Percentiles rank a stretch among this genome's conserved stretches.
Conservation (phyloP, 306 rosid genomes). For the Vigna hirtella region DNA sequence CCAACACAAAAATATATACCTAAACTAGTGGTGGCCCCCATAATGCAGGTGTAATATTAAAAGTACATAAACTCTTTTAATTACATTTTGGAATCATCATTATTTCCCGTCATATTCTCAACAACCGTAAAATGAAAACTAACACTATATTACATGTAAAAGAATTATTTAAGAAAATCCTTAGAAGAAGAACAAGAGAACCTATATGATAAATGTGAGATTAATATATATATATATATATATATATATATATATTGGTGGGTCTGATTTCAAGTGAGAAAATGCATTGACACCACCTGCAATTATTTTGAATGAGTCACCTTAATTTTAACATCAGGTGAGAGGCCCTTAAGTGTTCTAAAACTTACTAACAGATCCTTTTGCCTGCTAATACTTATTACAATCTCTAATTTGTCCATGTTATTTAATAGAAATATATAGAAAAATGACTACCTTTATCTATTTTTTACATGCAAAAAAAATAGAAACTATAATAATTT, state of each 20-base stretch:
- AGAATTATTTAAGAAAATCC: not conserved
- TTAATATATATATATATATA: not conserved
- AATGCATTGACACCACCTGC: not conserved
- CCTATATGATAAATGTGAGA: not conserved
- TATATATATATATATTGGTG: not conserved
- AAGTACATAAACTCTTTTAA: not conserved
- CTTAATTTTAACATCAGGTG: not conserved
- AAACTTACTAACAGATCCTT: constrained; percentile 6
- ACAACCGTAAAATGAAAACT: constrained; percentile 9
- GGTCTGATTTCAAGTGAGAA: not conserved
- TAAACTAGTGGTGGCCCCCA: not conserved
- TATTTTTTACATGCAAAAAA: not conserved
- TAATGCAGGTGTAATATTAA: not conserved
- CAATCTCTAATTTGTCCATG: constrained; percentile 14
- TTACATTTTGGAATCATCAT: constrained; percentile 14
- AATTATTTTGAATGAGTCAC: not conserved
- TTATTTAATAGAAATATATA: not conserved
- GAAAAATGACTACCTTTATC: not conserved
- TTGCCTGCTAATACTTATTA: not conserved
- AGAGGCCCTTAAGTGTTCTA: not conserved
- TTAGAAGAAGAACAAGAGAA: not conserved
- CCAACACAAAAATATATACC: constrained; percentile 27
- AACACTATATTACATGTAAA: not conserved
- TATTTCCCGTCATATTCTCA: constrained; percentile 20
- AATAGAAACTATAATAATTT: not conserved